Evolutionary conservation across 2,329 filamentous ascomycete genomes (phyloP).

Genomic region (Cryphonectria carpinicola): DNA sequence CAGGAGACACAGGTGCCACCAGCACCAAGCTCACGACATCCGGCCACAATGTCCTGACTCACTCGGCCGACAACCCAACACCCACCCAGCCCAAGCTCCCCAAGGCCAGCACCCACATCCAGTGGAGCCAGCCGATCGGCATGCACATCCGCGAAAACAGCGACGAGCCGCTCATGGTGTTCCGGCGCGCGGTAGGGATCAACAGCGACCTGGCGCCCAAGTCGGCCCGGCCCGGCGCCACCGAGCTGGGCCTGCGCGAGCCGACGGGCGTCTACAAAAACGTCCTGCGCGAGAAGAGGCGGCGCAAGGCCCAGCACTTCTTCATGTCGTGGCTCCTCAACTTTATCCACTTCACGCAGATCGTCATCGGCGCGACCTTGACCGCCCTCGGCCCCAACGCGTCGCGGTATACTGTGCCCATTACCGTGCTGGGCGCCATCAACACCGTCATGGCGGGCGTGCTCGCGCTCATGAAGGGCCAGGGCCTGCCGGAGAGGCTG

Average conservation of each 20-base stretch:
- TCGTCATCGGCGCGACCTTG: slow-evolving; percentile 52
- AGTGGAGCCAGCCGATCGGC: slow-evolving; percentile 44
- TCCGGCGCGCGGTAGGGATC: slow-evolving; percentile 49
- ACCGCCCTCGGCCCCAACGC: slow-evolving; percentile 51
- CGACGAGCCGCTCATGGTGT: slow-evolving; percentile 47
- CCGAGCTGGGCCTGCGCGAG: slow-evolving; percentile 40
- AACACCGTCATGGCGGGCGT: slow-evolving; percentile 68
- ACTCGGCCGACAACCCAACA: slow-evolving; percentile 1
- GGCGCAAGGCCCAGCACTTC: slow-evolving; percentile 39
- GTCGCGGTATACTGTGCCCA: slow-evolving; percentile 52
- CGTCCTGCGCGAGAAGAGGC: slow-evolving; percentile 41
- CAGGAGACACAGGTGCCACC: background rate
- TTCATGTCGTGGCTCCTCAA: slow-evolving; percentile 46
- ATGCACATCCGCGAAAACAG: slow-evolving; percentile 40
- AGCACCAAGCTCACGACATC: slow-evolving; percentile 14
- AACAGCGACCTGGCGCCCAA: slow-evolving; percentile 35
- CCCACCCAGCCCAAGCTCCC: slow-evolving; percentile 16
- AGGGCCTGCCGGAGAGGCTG: slow-evolving; percentile 52
- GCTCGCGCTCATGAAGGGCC: slow-evolving; percentile 58
- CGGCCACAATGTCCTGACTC: slow-evolving; percentile 1
- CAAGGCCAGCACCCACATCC: slow-evolving; percentile 38
- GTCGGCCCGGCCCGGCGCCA: slow-evolving; percentile 30
- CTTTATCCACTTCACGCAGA: slow-evolving; percentile 47
- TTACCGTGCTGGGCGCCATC: slow-evolving; percentile 63
- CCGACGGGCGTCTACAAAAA: slow-evolving; percentile 47